Percentiles rank a stretch among this genome's conserved stretches.
phyloP scores from a whole-genome alignment of 2,329 filamentous ascomycete genomes.

The Colletotrichum costaricense region DNA sequence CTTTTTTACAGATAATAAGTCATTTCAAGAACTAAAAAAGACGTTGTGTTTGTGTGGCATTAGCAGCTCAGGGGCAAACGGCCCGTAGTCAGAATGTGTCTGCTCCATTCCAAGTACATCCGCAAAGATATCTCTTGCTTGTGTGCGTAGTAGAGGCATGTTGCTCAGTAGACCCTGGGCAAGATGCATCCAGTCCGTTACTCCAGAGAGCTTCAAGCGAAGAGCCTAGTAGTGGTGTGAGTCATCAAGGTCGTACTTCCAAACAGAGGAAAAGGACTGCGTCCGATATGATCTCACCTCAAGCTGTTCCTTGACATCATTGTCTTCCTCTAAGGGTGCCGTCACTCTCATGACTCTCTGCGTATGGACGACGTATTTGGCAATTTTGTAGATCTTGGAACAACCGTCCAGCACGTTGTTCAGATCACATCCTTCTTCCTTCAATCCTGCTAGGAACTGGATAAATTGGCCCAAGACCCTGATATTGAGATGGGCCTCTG shows the following conservation, averaged over 20 bases:
- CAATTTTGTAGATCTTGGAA: conserved; percentile 28
- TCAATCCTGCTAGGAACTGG: conserved; percentile 20
- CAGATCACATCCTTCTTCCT: conserved; percentile 25
- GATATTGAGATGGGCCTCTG: conserved; percentile 14
- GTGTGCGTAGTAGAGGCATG: background rate
- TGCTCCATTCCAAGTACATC: conserved; percentile 14
- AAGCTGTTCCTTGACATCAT: conserved; percentile 20
- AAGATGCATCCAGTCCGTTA: conserved; percentile 28
- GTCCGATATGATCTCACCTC: conserved; percentile 1
- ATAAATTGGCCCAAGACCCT: conserved; percentile 24
- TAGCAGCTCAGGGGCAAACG: conserved; percentile 6
- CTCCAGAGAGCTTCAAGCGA: conserved; percentile 18
- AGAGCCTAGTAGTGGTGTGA: background rate
- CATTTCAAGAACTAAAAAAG: background rate
- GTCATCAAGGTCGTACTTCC: background rate
- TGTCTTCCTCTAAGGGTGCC: conserved; percentile 16
- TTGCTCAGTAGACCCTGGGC: conserved; percentile 28
- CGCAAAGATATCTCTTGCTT: conserved; percentile 12
- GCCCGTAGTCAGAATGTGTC: conserved; percentile 2
- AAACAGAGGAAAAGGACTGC: background rate
- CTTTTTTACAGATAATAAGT: background rate
- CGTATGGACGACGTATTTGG: conserved; percentile 26
- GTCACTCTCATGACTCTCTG: conserved; percentile 6
- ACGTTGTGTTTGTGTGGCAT: conserved; percentile 21
- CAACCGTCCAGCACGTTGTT: conserved; percentile 19